Evolutionary conservation across 352 stramenopile species (phyloP), one percentile per base, ranked within the genome.

Genomic region (Phytophthora citrophthora): DNA sequence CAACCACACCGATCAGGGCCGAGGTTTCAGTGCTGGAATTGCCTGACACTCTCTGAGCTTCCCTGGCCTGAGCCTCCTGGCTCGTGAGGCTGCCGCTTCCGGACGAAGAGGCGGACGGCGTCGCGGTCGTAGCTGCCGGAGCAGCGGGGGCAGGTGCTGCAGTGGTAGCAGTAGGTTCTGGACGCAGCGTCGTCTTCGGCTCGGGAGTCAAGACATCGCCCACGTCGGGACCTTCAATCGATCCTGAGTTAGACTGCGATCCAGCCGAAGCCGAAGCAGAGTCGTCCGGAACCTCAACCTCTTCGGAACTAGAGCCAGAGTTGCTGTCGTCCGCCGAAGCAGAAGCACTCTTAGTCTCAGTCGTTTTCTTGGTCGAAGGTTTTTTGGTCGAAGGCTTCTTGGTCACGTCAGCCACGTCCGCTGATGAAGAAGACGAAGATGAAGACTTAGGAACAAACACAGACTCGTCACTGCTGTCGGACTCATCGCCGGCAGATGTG

Each of bases 41-140:
- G 18, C 78, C 78, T 11, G 72, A 74, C 0, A 86, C 54, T 0
- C 68, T 41, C 20, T 77, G 51, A 2, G 78, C 83, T 9, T 58
- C 69, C 49, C 76, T 74, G 16, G 83, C 77, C 47, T 76, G 76
- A 13, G 83, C 83, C 29, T 84, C 73, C 43, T 82, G 70, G 40
- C 68, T 74, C 40, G 70, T 63, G 7, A 73, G 27, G 20, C 46
- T 79, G 41, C 27, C 64, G 46, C 59, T 81, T 34, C 47, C 62
- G 40, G 47, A 61, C n/a, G 34, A 40, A 10, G 65, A 64, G 3
- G 56, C 50, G 9, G 52, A 13, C 2, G 55, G 26, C 4, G 56
- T 15, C 12, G 64, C 18, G 2, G 45, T 53, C 7, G 61, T 61
- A 29, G 61, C 44, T 10, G 47, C 55, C 18, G 46, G 51, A 11